Conservation (phyloP, 1,139 yeast genomes). For the Zygoascus hellenicus region DNA sequence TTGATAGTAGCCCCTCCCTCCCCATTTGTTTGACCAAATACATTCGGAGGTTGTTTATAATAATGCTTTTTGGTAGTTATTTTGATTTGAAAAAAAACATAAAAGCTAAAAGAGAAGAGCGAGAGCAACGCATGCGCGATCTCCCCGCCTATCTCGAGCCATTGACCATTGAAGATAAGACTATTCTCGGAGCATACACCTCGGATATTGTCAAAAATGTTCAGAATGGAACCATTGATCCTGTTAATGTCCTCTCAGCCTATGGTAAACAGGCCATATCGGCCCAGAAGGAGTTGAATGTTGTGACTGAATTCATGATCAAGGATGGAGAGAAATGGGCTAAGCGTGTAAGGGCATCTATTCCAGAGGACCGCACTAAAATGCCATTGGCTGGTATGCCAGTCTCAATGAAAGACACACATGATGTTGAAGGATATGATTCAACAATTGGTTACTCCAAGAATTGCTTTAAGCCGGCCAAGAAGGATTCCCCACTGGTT, state of each 20-base stretch:
- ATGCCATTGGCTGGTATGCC: conserved; percentile 71
- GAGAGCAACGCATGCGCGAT: conserved; percentile 32
- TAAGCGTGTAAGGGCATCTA: conserved; percentile 9
- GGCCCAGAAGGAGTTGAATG: conserved; percentile 34
- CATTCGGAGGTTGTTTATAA: too few species aligned
- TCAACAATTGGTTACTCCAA: conserved; percentile 47
- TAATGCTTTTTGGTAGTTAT: conserved; percentile 9
- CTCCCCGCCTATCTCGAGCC: conserved; percentile 33
- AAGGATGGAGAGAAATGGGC: conserved; percentile 36
- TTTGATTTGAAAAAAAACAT: conserved; percentile 14
- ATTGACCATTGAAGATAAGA: conserved; percentile 29
- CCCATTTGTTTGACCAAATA: too few species aligned
- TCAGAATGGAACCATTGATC: conserved; percentile 29
- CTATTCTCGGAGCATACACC: conserved; percentile 28
- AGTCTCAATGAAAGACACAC: conserved; percentile 51
- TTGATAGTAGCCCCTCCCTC: too few species aligned
- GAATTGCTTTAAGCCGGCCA: conserved; percentile 34
- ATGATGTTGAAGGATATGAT: conserved; percentile 46
- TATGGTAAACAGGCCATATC: conserved; percentile 36
- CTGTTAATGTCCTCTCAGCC: conserved; percentile 34
- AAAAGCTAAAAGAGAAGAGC: conserved; percentile 32
- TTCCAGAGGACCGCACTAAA: conserved; percentile 6
- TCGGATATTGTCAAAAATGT: conserved; percentile 29
- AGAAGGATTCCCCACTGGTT: conserved; percentile 35
- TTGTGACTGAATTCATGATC: conserved; percentile 37